These are phyloP conservation scores for Yarrowia deformans DNA, from an alignment of 805 yeast species.

Conservation along the genomic window DNA sequence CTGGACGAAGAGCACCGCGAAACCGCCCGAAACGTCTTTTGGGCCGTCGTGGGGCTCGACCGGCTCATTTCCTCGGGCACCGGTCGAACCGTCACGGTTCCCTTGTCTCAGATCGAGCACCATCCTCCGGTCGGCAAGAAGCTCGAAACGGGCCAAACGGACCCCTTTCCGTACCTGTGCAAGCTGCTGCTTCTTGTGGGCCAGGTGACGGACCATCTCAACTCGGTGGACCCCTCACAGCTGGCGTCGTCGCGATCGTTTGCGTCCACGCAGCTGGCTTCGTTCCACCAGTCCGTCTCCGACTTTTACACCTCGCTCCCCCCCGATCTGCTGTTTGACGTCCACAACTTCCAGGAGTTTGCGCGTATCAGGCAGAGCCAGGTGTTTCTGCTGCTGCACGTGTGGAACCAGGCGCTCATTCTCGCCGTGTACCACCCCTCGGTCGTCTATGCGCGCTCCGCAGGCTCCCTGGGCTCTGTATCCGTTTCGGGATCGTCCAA, in stretches of 20 bases:
- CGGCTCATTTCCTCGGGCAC: conserved; percentile 47
- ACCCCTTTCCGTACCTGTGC: conserved; percentile 47
- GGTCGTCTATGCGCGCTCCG: conserved; percentile 46
- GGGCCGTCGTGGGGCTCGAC: conserved; percentile 47
- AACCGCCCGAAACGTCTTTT: conserved; percentile 44
- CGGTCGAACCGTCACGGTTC: conserved; percentile 45
- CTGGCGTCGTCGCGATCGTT: conserved; percentile 3
- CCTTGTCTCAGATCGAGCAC: conserved; percentile 44
- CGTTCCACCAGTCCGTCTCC: conserved; percentile 44
- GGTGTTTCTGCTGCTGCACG: conserved; percentile 46
- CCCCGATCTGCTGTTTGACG: conserved; percentile 45
- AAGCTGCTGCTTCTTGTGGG: conserved; percentile 45
- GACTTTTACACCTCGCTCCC: conserved; percentile 46
- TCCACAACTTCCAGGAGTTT: conserved; percentile 46
- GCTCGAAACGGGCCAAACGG: conserved; percentile 39
- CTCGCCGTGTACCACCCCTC: conserved; percentile 48
- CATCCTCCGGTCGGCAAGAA: conserved; percentile 41
- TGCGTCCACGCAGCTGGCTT: conserved; percentile 16
- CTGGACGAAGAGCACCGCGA: conserved; percentile 40
- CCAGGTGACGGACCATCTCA: conserved; percentile 46
- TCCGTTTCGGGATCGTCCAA: conserved; percentile 18
- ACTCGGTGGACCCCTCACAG: conserved; percentile 40
- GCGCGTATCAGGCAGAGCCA: conserved; percentile 44
- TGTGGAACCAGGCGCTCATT: conserved; percentile 48
- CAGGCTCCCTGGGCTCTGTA: conserved; percentile 10